Percentiles rank a stretch among this genome's conserved stretches.
Conservation (phyloP, 176 grass and related monocot genomes). For the Bolboschoenus planiculmis region DNA sequence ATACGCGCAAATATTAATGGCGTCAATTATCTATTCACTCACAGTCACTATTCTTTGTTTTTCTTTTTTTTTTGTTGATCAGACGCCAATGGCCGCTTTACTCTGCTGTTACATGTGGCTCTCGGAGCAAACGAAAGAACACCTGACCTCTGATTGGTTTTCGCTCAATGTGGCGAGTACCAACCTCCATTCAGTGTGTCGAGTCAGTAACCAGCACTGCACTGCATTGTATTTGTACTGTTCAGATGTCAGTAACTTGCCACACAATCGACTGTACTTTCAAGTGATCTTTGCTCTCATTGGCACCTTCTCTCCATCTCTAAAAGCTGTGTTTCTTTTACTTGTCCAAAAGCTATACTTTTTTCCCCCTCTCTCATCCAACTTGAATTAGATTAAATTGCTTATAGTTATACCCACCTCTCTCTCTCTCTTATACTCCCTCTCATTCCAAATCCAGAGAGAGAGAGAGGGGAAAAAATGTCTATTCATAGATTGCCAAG, state of each 20-base stretch:
- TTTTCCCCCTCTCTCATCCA: background rate
- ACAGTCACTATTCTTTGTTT: background rate
- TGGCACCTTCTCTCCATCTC: background rate
- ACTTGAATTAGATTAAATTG: background rate
- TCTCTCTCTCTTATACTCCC: background rate
- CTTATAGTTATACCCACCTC: background rate
- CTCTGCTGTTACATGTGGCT: background rate
- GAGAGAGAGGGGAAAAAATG: constrained; percentile 34
- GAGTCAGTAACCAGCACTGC: no score
- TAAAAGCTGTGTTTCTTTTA: background rate
- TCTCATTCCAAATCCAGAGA: background rate
- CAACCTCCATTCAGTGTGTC: background rate
- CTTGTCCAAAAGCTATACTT: constrained; percentile 12
- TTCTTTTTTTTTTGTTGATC: background rate
- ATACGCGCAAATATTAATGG: background rate
- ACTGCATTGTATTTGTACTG: no score
- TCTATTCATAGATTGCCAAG: constrained; percentile 33
- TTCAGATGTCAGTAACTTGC: background rate
- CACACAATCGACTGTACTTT: background rate
- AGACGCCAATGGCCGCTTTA: background rate
- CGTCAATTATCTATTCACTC: background rate
- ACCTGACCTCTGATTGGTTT: background rate
- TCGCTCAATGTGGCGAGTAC: background rate
- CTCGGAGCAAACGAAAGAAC: background rate
- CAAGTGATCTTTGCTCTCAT: background rate